Conservation (phyloP, 768 basidiomycete species). For the Russula sp. region DNA sequence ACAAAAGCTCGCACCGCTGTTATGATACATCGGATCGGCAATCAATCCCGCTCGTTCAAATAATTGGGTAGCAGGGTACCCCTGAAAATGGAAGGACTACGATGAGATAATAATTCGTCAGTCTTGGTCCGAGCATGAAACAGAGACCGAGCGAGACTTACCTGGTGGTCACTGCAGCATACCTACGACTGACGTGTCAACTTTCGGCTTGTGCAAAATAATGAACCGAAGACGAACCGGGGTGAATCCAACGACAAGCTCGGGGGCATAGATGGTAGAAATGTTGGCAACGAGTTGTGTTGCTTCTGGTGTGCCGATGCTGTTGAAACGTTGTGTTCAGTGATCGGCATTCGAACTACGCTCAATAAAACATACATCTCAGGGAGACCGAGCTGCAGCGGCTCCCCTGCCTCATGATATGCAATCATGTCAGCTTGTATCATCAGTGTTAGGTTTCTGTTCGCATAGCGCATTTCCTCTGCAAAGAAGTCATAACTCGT, state of each 20-base stretch:
- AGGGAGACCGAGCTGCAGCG: slow-evolving; percentile 77
- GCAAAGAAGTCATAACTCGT: not conserved
- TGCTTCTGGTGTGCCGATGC: slow-evolving; percentile 74
- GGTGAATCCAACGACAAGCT: slow-evolving; percentile 62
- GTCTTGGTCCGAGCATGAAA: not conserved
- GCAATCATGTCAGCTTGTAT: slow-evolving; percentile 92
- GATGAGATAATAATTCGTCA: not conserved
- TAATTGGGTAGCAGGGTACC: slow-evolving; percentile 80
- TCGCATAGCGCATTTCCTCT: slow-evolving; percentile 51
- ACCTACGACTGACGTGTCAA: slow-evolving; percentile 33
- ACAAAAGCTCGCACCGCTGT: slow-evolving; percentile 45
- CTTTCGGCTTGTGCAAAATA: not conserved
- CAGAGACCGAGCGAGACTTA: slow-evolving; percentile 22
- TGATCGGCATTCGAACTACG: not conserved
- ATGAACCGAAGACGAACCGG: slow-evolving; percentile 34
- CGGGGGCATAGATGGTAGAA: slow-evolving; percentile 74
- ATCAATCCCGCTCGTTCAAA: slow-evolving; percentile 86
- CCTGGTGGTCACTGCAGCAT: slow-evolving; percentile 92
- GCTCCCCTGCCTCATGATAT: slow-evolving; percentile 73
- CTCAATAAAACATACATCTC: slow-evolving; percentile 39
- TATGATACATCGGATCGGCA: slow-evolving; percentile 85
- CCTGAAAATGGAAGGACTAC: slow-evolving; percentile 73
- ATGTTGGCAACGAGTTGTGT: slow-evolving; percentile 68
- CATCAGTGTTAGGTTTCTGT: slow-evolving; percentile 72
- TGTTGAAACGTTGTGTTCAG: slow-evolving; percentile 26